Base-by-base conservation (phyloP, 116 monocot genomes). In the Papilionanthe hybrid region DNA sequence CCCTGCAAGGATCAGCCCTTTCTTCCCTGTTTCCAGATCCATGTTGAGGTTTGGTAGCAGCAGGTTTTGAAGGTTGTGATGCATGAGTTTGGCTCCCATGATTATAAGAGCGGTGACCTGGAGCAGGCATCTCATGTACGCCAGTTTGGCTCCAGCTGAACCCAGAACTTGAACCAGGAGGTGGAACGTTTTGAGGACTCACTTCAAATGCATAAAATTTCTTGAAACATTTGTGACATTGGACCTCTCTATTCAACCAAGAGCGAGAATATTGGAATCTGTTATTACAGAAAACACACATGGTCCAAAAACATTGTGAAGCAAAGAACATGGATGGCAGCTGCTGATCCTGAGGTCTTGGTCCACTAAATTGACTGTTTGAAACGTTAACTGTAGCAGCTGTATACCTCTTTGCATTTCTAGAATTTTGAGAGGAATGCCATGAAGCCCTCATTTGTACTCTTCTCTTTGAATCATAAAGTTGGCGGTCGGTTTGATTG, bases 391-490 rank as follows among this genome's bases (percentile, higher is more conserved):
- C 13, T 12, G 47, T 48, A 27, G 25, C 12, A 50, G 42, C 47
- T 4, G 49, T 27, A 75, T 75, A 75, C 75, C 27, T 49, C 5
- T 13, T 27, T 15, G 50, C 49, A 75, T 75, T 42, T 45, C 44
- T 77, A 67, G 77, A 42, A 17, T 82, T 73, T 49, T 85, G 81
- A 81, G 86, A 44, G 44, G 67, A 81, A n/a, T 67, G 53, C 72
- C 69, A 79, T 56, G 78, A 44, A 23, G 63, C 68, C 41, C 28
- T 68, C 20, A 32, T 22, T 13, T 43, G 77, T 5, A 72, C 18
- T 60, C 68, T 84, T 79, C 85, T 94, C 84, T 87, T 92, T 12
- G 86, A 50, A 82, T 97, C 94, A 87, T 94, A 86, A 65, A 85
- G 9, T 77, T 80, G 83, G 25, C 97, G 89, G 47, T 88, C 92